Base-by-base conservation (phyloP, 208 protist genomes). In the Trypanosoma melophagium region DNA sequence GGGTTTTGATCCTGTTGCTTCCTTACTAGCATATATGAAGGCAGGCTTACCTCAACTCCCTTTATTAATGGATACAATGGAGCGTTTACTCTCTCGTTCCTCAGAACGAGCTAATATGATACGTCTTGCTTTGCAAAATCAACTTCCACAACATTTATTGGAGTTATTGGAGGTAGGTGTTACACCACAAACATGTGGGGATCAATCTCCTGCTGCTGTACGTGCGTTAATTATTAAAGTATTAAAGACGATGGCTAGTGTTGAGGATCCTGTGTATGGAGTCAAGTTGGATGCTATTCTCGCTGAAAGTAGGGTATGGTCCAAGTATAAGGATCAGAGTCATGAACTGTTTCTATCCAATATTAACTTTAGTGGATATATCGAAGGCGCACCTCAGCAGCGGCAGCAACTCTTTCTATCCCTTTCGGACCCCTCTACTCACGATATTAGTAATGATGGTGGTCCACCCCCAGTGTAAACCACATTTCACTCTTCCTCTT, bases 331-430 rank as follows among this genome's bases (percentile, higher is more conserved):
- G 64, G 67, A 91, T 50, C 91, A 96, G 66, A 95, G 87, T 57
- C 94, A 97, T 69, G 94, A 97, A 47, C 66, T 97, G 42, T 97
- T 97, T 70, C 82, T 97, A 49, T 80, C 78, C 10, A 68, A 81
- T 31, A 76, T 69, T 3, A 66, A 55, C 21, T 77, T 86, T 57
- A 80, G 74, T n/a, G 88, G 89, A 16, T 92, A 86, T 62, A 54
- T 95, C 38, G 88, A 87, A 12, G 64, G 66, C 2, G 42, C 69
- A 13, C 38, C 7, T 19, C 42, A 66, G n/a, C 64, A 69, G 25
- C 61, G 65, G 28, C 47, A 60, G 38, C 58, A 50, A 17, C 45
- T 81, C 1, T 71, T 68, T 25, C 59, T 71, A 24, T 31, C 56
- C 25, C 42, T 66, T 38, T 21, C 49, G n/a, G 10, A 54, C 10